These are phyloP conservation scores for Angophora floribunda DNA, from an alignment of 345 rosid species.

Conservation along the genomic window DNA sequence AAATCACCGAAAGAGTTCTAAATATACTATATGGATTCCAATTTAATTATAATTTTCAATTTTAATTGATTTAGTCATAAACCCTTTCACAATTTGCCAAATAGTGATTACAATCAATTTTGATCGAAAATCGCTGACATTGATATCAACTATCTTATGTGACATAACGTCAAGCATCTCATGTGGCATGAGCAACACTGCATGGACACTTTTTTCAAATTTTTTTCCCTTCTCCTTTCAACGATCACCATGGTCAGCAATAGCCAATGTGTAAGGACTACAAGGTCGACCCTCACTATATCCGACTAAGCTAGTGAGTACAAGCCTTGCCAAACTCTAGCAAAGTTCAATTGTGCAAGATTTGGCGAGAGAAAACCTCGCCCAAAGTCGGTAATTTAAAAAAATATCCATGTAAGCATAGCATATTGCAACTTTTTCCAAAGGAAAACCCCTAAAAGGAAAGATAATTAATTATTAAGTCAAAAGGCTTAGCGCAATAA, in stretches of 20 bases:
- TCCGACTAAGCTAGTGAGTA: neutral
- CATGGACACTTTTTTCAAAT: neutral
- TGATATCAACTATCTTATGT: fast-evolving
- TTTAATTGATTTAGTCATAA: fast-evolving
- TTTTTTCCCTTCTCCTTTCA: neutral
- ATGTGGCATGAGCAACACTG: neutral
- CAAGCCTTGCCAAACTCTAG: fast-evolving
- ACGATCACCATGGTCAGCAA: too few relatives aligned
- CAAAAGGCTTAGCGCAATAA: neutral
- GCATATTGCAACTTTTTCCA: neutral
- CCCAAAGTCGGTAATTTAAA: neutral
- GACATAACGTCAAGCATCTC: neutral
- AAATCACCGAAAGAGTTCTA: neutral
- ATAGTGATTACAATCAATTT: neutral
- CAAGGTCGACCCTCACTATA: neutral
- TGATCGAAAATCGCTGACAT: fast-evolving
- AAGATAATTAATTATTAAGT: neutral
- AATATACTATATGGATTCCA: neutral
- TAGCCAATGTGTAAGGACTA: neutral
- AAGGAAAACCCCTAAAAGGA: neutral
- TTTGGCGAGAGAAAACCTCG: neutral
- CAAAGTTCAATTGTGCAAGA: neutral
- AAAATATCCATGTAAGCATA: neutral
- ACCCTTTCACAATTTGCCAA: neutral
- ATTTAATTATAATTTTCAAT: neutral